Evolutionary conservation across 352 stramenopile genomes (phyloP).

Genomic region (Phytophthora pisi): DNA sequence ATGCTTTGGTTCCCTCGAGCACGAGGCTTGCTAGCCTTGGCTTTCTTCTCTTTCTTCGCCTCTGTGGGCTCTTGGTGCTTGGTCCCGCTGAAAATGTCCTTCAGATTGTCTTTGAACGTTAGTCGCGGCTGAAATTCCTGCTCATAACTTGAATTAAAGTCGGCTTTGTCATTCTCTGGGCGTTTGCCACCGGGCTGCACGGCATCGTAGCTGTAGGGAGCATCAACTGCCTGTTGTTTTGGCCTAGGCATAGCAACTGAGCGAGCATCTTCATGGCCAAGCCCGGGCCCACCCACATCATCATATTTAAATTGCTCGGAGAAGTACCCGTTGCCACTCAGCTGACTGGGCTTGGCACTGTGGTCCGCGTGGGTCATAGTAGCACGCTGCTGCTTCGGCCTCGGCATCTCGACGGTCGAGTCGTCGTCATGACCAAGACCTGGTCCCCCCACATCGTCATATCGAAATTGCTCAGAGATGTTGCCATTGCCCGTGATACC

Average conservation of each 20-base stretch:
- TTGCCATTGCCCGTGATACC: conserved; percentile 37
- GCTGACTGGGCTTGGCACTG: conserved; percentile 9
- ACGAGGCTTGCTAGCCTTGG: conserved; percentile 18
- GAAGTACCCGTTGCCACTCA: conserved; percentile 29
- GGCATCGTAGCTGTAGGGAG: conserved; percentile 18
- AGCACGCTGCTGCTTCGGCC: conserved; percentile 19
- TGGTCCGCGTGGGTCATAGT: conserved; percentile 5
- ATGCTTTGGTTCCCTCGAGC: conserved; percentile 28
- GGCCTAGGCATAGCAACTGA: conserved; percentile 36
- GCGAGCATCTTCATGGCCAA: conserved; percentile 36
- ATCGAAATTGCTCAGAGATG: conserved; percentile 45
- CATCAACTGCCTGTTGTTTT: conserved; percentile 7
- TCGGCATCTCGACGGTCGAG: conserved; percentile 23
- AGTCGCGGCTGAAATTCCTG: conserved; percentile 25
- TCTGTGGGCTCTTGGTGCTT: conserved; percentile 31
- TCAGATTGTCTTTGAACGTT: conserved; percentile 44
- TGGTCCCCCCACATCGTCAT: conserved; percentile 32
- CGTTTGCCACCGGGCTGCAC: conserved; percentile 6
- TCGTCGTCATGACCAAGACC: conserved; percentile 36
- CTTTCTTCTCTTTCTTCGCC: conserved; percentile 14
- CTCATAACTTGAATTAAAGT: background rate
- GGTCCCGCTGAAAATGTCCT: conserved; percentile 40
- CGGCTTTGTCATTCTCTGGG: background rate
- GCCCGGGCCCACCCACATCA: conserved; percentile 25
- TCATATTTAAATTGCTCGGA: conserved; percentile 44